phyloP scores from a whole-genome alignment of 108 stramenopile genomes.

The Epipyxis sp. region DNA sequence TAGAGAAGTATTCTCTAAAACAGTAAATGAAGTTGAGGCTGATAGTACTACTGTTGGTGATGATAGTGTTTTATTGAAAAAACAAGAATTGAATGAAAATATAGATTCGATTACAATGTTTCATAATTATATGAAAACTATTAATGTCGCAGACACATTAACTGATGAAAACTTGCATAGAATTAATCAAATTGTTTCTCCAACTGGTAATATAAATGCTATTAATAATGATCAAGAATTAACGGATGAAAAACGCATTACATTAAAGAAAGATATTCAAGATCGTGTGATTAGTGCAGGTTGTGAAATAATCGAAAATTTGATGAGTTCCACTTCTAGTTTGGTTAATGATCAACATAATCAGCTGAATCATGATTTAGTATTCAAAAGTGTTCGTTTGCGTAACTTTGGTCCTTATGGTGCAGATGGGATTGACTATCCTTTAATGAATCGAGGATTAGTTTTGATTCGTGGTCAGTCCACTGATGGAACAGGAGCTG shows the following conservation, averaged over 20 bases:
- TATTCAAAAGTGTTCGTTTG: constrained; percentile 38
- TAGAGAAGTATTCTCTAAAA: not conserved
- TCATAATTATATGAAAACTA: no score
- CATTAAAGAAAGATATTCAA: not conserved
- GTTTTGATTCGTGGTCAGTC: constrained; percentile 45
- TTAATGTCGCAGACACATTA: no score
- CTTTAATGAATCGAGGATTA: constrained; percentile 41
- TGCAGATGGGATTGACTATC: constrained; percentile 43
- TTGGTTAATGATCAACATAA: not conserved
- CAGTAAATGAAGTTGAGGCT: not conserved
- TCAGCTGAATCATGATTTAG: not conserved
- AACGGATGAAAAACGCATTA: not conserved
- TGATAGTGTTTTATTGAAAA: no score
- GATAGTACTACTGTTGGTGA: not conserved
- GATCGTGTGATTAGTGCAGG: no score
- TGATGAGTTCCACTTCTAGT: not conserved
- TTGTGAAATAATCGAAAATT: not conserved
- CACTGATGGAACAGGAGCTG: constrained; percentile 47
- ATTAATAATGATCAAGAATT: not conserved
- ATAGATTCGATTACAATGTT: not conserved
- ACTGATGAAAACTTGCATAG: not conserved
- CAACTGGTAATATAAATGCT: not conserved
- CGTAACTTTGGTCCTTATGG: constrained; percentile 46
- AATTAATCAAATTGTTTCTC: not conserved
- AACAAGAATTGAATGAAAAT: not conserved